Evolutionary conservation across 305 asterid genomes (phyloP).

Genomic region (Striga hermonthica): DNA sequence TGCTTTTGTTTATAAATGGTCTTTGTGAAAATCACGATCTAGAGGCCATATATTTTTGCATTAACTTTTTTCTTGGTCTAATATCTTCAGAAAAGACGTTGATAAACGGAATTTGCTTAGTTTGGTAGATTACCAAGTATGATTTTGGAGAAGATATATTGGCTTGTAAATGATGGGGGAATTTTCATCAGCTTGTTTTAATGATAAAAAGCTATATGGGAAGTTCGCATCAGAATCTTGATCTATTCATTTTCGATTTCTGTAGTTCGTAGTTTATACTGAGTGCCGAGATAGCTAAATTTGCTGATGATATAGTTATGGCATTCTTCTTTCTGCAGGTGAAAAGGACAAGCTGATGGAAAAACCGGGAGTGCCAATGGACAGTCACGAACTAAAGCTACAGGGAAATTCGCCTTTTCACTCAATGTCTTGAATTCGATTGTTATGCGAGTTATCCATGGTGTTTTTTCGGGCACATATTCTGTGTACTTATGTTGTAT

Average conservation of each 20-base stretch:
- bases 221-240: neutral
- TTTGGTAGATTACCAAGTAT: no score
- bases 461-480: neutral
- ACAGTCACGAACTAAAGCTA: no score
- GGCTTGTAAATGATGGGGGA: no score
- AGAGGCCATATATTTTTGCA: no score
- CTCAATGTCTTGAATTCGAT: neutral
- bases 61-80: no score
- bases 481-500: neutral
- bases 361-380: neutral
- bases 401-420: neutral
- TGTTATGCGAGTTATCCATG: neutral
- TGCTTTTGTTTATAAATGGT: no score
- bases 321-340: conserved; percentile 12
- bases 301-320: neutral
- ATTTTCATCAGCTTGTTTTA: no score
- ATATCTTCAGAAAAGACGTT: no score
- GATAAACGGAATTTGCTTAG: no score
- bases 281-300: neutral
- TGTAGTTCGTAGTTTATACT: neutral
- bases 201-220: no score
- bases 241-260: neutral
- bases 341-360: neutral
- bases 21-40: no score
- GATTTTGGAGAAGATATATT: no score